phyloP scores from a whole-genome alignment of 2,329 filamentous ascomycete genomes.

The Fusarium globosum region DNA sequence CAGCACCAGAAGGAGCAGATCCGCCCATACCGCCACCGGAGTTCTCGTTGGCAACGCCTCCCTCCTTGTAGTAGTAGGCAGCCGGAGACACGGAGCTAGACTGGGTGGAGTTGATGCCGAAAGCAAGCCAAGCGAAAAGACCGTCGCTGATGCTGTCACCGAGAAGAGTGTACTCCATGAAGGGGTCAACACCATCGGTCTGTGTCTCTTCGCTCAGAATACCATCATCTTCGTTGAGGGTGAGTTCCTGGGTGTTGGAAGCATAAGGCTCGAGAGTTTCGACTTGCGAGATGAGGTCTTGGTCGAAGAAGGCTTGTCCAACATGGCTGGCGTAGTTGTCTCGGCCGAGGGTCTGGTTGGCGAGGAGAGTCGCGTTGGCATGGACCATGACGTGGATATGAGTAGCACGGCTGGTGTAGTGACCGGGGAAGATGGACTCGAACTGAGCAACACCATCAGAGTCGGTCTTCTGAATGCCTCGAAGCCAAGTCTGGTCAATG shows the following conservation, averaged over 20 bases:
- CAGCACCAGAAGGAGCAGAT: constrained; percentile 10
- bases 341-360: constrained; percentile 51
- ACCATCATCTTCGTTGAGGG: constrained; percentile 63
- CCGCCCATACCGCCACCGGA: constrained; percentile 20
- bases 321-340: constrained; percentile 64
- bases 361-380: constrained; percentile 48
- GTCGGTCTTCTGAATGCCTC: constrained; percentile 55
- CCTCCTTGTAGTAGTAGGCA: constrained; percentile 33
- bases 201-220: constrained; percentile 60
- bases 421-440: constrained; percentile 57
- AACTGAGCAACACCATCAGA: constrained; percentile 57
- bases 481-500: constrained; percentile 50
- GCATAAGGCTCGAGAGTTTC: constrained; percentile 61
- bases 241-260: constrained; percentile 58
- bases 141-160: constrained; percentile 64
- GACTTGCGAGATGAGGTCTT: constrained; percentile 64
- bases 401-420: constrained; percentile 58
- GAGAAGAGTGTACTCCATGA: constrained; percentile 68
- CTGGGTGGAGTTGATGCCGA: constrained; percentile 58
- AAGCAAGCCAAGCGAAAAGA: constrained; percentile 65
- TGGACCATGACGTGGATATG: constrained; percentile 61
- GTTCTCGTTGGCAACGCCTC: constrained; percentile 40
- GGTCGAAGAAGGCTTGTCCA: constrained; percentile 74
- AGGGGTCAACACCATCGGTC: constrained; percentile 62
- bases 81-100: constrained; percentile 35